A percentile compares a stretch with the other conserved stretches of the same genome.
Evolutionary conservation across 139 green algal genomes (phyloP).

Genomic region (Nannochloris sp.): DNA sequence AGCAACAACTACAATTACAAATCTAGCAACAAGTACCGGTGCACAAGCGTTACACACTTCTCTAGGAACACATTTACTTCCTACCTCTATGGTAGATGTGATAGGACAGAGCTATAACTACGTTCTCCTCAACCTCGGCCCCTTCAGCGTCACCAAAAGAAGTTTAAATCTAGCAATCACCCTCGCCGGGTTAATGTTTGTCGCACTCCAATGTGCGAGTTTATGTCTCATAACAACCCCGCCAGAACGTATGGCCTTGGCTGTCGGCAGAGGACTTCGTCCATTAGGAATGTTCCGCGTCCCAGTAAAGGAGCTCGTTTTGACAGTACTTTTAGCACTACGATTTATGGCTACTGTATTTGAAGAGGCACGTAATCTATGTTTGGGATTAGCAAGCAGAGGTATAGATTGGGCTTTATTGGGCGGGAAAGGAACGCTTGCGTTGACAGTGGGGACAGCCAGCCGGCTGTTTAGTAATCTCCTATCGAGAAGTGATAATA

Average conservation of each 20-base stretch:
- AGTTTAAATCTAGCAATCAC: slow-evolving; percentile 22
- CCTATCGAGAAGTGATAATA: slow-evolving; percentile 17
- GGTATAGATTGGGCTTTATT: slow-evolving; percentile 21
- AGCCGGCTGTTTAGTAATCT: slow-evolving; percentile 23
- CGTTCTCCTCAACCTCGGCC: slow-evolving; percentile 21
- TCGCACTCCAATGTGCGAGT: slow-evolving; percentile 26
- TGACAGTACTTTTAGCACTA: slow-evolving; percentile 28
- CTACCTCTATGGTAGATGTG: slow-evolving; percentile 2
- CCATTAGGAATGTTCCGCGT: slow-evolving; percentile 22
- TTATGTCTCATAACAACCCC: slow-evolving; percentile 32
- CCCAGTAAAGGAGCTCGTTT: slow-evolving; percentile 16
- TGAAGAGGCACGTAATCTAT: slow-evolving; percentile 30
- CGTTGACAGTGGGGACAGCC: background rate
- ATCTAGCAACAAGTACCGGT: background rate
- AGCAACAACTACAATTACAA: background rate
- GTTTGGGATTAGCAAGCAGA: slow-evolving; percentile 22
- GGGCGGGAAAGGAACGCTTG: slow-evolving; percentile 4
- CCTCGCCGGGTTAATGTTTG: slow-evolving; percentile 15
- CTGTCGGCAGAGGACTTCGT: slow-evolving; percentile 11
- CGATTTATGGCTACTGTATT: slow-evolving; percentile 33
- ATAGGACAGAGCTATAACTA: slow-evolving; percentile 10
- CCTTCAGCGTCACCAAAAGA: slow-evolving; percentile 23
- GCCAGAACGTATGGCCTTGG: slow-evolving; percentile 23
- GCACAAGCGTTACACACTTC: background rate
- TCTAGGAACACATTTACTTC: background rate